Evolutionary conservation across 2,329 filamentous ascomycete species (phyloP).

Genomic region (Coniella lustricola): DNA sequence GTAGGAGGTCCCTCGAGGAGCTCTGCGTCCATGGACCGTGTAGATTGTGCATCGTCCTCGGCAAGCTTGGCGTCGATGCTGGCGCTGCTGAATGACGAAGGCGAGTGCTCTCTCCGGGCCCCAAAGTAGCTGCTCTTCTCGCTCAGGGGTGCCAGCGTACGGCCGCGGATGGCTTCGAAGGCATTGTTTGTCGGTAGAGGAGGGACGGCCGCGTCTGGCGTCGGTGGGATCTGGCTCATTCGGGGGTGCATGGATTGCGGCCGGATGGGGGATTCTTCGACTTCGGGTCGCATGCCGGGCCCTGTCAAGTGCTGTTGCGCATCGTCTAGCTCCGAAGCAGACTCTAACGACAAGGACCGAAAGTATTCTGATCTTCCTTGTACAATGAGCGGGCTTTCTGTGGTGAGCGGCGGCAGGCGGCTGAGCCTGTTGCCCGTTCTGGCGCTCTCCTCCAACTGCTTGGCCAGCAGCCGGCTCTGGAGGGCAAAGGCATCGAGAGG

Average conservation of each 20-base stretch:
- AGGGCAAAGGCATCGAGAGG: slow-evolving; percentile 92
- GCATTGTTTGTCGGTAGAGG: slow-evolving; percentile 32
- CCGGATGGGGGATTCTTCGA: slow-evolving; percentile 52
- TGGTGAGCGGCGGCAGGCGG: slow-evolving; percentile 73
- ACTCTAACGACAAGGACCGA: slow-evolving; percentile 63
- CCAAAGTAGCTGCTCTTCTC: slow-evolving; percentile 41
- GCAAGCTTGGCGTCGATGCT: slow-evolving; percentile 13
- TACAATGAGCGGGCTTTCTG: slow-evolving; percentile 69
- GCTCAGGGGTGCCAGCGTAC: slow-evolving; percentile 31
- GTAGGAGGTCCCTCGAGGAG: slow-evolving; percentile 30
- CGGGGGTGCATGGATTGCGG: slow-evolving; percentile 70
- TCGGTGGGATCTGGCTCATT: slow-evolving; percentile 57
- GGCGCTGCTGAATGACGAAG: slow-evolving; percentile 40
- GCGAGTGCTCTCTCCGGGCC: slow-evolving; percentile 51
- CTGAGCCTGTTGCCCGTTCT: slow-evolving; percentile 74
- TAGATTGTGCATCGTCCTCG: slow-evolving; percentile 17
- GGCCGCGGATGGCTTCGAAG: slow-evolving; percentile 34
- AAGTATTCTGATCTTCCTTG: slow-evolving; percentile 76
- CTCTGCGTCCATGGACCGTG: slow-evolving; percentile 28
- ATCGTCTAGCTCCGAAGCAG: slow-evolving; percentile 41
- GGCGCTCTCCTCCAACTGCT: slow-evolving; percentile 74
- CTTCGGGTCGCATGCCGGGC: slow-evolving; percentile 45
- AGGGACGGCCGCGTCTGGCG: slow-evolving; percentile 41
- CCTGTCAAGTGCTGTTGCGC: slow-evolving; percentile 32
- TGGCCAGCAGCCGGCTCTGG: slow-evolving; percentile 81